Evolutionary conservation across 1,139 yeast species (phyloP), one percentile per base, ranked within the genome.

Genomic region (Meyerozyma guilliermondii): DNA sequence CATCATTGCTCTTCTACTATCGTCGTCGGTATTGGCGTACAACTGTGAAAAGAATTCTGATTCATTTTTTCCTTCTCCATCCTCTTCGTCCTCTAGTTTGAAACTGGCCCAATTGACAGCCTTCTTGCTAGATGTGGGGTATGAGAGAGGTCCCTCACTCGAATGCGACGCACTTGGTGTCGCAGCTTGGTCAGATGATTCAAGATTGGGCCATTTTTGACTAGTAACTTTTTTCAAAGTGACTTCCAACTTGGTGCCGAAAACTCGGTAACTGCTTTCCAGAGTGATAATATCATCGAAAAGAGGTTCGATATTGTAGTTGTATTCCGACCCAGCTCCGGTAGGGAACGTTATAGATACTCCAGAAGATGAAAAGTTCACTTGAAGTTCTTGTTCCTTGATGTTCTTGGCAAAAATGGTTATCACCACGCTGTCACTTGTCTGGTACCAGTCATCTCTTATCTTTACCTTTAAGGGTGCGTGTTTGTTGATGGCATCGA

Each of bases 1-100:
- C 94, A 88, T 86, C 98, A 94, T 94, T 1, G 99, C 99, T 45
- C 95, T 74, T 52, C 73, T 74, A 1, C 96, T 84, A 55, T 92
- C 96, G 9, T 86, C 95, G 57, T 89, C 96, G 0, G 95, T 94
- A 50, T 77, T 81, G 34, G 77, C 75, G 64, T 85, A 94, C 10
- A 94, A 60, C 47, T 80, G 74, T 50, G 81, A 76, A 67, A 94
- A 92, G 55, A 94, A 89, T 0, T 75, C 85, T 46, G 82, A 77
- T 14, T 68, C 74, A 1, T 65, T 71, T 3, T 66, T 68, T 5
- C 59, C 62, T 22, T 63, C 68, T 3, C 68, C 79, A 4, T 76
- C 82, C 1, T 76, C 82, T 1, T 73, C 81, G 18, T 76, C 76
- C 5, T 74, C 80, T 2, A 76, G 65, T 27, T 76, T 74, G 45